These are phyloP conservation scores for Zygoascus flipseniorum DNA, from an alignment of 805 yeast genomes.

Conservation along the genomic window DNA sequence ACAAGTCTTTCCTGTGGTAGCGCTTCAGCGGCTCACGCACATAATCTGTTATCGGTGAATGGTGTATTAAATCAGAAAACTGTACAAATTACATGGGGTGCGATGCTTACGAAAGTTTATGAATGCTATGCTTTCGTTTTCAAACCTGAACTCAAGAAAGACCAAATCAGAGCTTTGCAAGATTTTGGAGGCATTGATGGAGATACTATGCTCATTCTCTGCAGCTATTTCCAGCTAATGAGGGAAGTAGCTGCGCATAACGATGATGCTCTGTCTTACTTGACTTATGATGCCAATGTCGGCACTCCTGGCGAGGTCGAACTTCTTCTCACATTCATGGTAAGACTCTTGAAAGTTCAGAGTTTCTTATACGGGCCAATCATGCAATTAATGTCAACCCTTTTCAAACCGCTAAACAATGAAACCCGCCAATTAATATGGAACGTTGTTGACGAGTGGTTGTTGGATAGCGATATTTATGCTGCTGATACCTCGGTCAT, in stretches of 20 bases:
- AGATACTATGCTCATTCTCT: conserved; percentile 65
- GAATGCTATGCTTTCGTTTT: conserved; percentile 20
- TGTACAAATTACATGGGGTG: not conserved
- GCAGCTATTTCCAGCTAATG: conserved; percentile 65
- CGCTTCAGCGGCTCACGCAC: conserved; percentile 37
- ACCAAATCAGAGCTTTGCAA: not conserved
- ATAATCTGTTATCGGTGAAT: conserved; percentile 10
- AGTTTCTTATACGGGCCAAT: conserved; percentile 47
- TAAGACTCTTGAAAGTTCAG: conserved; percentile 37
- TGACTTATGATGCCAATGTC: not conserved
- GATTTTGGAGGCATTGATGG: conserved; percentile 42
- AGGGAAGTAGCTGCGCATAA: conserved; percentile 42
- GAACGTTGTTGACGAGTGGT: conserved; percentile 63
- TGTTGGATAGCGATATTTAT: conserved; percentile 35
- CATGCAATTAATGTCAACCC: conserved; percentile 47
- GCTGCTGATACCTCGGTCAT: conserved; percentile 22
- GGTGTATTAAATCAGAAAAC: not conserved
- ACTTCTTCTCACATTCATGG: conserved; percentile 21
- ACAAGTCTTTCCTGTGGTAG: conserved; percentile 64
- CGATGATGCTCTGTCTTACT: conserved; percentile 19
- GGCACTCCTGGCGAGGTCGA: not conserved
- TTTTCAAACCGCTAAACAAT: conserved; percentile 40
- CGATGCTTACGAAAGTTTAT: not conserved
- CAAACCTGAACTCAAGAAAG: not conserved
- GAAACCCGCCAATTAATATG: conserved; percentile 46